These are phyloP conservation scores for Alisma plantagoaquatica DNA, from an alignment of 106 monocot species.

Conservation along the genomic window DNA sequence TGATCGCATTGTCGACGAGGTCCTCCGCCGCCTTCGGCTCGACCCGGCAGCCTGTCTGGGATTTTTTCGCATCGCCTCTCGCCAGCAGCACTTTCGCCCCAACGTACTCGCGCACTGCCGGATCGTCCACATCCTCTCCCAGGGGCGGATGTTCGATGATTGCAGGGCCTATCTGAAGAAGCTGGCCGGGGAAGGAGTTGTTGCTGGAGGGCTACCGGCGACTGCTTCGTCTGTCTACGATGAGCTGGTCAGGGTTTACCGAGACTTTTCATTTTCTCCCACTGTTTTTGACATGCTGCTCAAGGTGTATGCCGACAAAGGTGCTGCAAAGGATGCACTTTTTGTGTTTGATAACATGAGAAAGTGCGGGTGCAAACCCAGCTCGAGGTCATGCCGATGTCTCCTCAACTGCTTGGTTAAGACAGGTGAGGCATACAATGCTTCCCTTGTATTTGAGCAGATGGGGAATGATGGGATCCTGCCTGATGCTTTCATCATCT, in stretches of 20 bases:
- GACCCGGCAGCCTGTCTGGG: conserved; percentile 48
- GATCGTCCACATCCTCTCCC: conserved; percentile 61
- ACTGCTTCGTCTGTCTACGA: conserved; percentile 35
- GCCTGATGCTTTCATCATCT: conserved; percentile 69
- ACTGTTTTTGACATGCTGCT: conserved; percentile 70
- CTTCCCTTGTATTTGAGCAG: conserved; percentile 45
- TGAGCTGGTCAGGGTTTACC: conserved; percentile 47
- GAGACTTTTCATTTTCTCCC: conserved; percentile 64
- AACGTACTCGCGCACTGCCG: conserved; percentile 31
- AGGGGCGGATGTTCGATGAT: conserved; percentile 43
- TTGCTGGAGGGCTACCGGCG: neutral
- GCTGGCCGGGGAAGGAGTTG: conserved; percentile 2
- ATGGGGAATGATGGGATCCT: conserved; percentile 38
- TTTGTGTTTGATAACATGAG: conserved; percentile 83
- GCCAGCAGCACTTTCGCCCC: conserved; percentile 42
- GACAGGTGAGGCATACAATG: conserved; percentile 20
- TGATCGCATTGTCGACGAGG: conserved; percentile 50
- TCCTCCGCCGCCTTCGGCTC: conserved; percentile 55
- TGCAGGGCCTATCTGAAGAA: conserved; percentile 33
- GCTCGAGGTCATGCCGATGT: conserved; percentile 61
- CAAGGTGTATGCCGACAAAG: conserved; percentile 43
- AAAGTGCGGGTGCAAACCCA: conserved; percentile 49
- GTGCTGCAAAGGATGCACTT: conserved; percentile 46
- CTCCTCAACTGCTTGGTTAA: conserved; percentile 56
- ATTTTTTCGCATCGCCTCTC: conserved; percentile 50